Conservation (phyloP, 2,329 filamentous ascomycete genomes). For the Tolypocladium tundrense region DNA sequence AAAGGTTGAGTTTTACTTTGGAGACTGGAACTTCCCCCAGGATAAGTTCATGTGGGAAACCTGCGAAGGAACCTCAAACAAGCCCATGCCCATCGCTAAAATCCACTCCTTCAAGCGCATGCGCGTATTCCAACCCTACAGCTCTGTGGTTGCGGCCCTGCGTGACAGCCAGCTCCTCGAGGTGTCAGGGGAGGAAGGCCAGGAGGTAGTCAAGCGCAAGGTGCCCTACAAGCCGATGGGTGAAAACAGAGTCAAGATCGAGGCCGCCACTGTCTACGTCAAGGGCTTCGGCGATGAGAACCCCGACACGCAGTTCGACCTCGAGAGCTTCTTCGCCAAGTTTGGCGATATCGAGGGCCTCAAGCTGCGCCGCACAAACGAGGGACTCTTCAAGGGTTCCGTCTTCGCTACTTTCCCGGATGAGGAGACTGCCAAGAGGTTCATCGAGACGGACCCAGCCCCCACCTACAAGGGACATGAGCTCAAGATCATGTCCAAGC, state of each 20-base stretch:
- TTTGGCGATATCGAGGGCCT: constrained; percentile 73
- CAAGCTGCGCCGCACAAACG: constrained; percentile 68
- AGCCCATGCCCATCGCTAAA: constrained; percentile 65
- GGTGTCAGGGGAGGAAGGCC: constrained; percentile 61
- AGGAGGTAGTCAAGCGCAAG: constrained; percentile 70
- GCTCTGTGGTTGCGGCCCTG: constrained; percentile 71
- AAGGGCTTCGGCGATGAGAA: constrained; percentile 88
- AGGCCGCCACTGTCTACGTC: constrained; percentile 72
- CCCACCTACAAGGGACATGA: constrained; percentile 77
- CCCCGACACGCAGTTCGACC: constrained; percentile 80
- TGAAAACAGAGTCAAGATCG: constrained; percentile 52
- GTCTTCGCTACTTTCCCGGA: constrained; percentile 88
- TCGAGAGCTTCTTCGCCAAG: constrained; percentile 82
- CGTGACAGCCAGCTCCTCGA: constrained; percentile 66
- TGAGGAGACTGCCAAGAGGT: constrained; percentile 69
- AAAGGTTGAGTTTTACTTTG: constrained; percentile 96
- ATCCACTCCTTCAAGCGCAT: constrained; percentile 91
- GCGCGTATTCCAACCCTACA: constrained; percentile 85
- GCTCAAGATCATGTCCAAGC: constrained; percentile 78
- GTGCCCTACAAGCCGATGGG: constrained; percentile 50
- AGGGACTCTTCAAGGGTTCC: constrained; percentile 83
- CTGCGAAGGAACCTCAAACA: constrained; percentile 71
- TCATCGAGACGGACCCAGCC: constrained; percentile 68
- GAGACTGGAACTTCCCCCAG: constrained; percentile 76
- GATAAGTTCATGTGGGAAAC: constrained; percentile 80